These are phyloP conservation scores for Nitzschia putrida DNA, from an alignment of 108 stramenopile genomes.

Conservation along the genomic window DNA sequence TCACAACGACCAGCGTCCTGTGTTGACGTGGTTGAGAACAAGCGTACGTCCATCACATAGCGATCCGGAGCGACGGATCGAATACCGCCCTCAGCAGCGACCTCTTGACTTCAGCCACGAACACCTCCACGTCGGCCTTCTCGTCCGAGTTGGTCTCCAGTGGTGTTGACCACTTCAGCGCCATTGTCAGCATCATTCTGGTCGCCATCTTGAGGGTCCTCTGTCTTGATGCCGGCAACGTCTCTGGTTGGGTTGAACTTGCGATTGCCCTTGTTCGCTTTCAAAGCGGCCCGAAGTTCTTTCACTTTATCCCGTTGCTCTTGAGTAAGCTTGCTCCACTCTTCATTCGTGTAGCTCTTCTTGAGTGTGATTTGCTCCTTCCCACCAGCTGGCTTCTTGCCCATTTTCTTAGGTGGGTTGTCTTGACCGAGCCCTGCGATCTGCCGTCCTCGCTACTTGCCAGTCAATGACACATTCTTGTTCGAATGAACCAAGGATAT, in stretches of 20 bases:
- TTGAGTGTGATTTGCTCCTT: neutral
- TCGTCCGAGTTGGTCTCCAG: neutral
- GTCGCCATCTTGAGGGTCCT: no score
- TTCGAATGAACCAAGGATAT: neutral
- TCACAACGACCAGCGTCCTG: conserved; percentile 1
- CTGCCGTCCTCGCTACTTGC: neutral
- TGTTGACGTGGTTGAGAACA: neutral
- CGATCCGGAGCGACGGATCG: neutral
- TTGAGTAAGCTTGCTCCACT: neutral
- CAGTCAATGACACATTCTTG: neutral
- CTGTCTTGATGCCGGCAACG: no score
- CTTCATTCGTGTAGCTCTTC: neutral
- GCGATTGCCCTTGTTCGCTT: neutral
- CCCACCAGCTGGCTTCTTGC: neutral
- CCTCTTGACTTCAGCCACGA: neutral
- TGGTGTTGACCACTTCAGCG: neutral
- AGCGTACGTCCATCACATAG: neutral
- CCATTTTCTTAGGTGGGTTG: neutral
- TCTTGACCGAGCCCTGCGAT: neutral
- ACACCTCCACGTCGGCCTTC: neutral
- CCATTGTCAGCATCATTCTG: no score
- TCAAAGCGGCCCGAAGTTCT: neutral
- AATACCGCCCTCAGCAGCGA: neutral
- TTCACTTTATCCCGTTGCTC: neutral
- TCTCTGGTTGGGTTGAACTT: no score